Evolutionary conservation across 805 yeast species (phyloP), one percentile per base, ranked within the genome.

Genomic region (Candida pseudoglaebosa): DNA sequence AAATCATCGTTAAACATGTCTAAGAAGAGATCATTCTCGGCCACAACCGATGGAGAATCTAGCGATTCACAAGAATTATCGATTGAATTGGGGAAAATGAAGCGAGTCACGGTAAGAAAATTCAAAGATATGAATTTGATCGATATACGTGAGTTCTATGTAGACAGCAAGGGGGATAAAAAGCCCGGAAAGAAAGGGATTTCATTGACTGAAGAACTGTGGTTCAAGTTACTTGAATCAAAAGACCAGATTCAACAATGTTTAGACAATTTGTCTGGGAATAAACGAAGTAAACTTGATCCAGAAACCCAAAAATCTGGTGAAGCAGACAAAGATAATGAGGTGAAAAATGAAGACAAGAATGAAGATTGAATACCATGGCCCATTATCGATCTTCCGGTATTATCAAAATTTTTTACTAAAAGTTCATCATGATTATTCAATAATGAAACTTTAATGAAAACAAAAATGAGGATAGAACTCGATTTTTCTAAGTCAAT

Each of bases 101-200:
- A 87, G 54, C 75, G 79, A 39, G 83, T 86, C 22, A 77, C 86
- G 0, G 88, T 91, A 13, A 72, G 88, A 41, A 75, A 74, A 47
- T 90, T 78, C 67, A 80, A 84, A 39, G 80, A 80, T 37, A 64
- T 67, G 40, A 75, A 75, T 24, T 63, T 89, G 47, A 78, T 91
- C 10, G 96, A 90, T 52, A 84, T 90, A 38, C 74, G 98, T 42
- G 96, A 90, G 56, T 88, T 70, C 62, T 90, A 87, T 58, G 36
- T 53, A 12, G 71, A 65, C 47, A 63, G 60, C 41, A 70, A 69
- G 37, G 82, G 82, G 4, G 82, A 79, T 43, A 69, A 73, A 65
- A 72, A 72, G 43, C 98, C 98, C 0, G 95, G 95, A 1, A 82
- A 79, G 53, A 90, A 90, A 61, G 85, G 86, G 0, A 77, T 81